These are phyloP conservation scores for Eimeria falciformis DNA, from an alignment of 169 alveolate species.

Conservation along the genomic window DNA sequence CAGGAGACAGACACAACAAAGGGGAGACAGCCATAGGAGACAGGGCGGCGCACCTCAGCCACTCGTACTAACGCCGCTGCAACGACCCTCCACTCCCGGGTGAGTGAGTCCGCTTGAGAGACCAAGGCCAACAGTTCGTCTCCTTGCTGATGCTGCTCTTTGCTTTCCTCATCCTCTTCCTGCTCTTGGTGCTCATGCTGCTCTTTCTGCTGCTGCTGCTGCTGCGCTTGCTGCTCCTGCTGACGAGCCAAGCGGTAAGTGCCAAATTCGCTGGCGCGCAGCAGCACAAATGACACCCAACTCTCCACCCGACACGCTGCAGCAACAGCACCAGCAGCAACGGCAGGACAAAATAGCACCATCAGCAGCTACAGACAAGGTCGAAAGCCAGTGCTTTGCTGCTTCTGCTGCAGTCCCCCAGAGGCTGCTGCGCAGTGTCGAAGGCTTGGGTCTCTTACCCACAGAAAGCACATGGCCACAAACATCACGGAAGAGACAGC, in stretches of 20 bases:
- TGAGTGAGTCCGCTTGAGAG: not conserved
- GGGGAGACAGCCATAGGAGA: too few species aligned
- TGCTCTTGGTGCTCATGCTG: conserved; percentile 14
- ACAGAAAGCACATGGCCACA: conserved; percentile 2
- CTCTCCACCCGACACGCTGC: conserved; percentile 10
- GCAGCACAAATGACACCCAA: conserved; percentile 22
- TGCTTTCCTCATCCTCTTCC: not conserved
- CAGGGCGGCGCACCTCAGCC: not conserved
- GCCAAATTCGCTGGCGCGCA: conserved; percentile 7
- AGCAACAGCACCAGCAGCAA: conserved; percentile 1
- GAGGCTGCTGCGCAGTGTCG: not conserved
- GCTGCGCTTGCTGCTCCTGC: conserved; percentile 5
- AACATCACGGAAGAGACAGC: not conserved
- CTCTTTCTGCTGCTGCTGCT: conserved; percentile 33
- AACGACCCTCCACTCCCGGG: not conserved
- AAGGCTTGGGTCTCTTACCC: not conserved
- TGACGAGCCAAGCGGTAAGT: not conserved
- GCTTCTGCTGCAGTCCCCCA: conserved; percentile 1
- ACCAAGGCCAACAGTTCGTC: not conserved
- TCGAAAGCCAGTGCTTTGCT: not conserved
- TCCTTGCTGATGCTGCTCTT: not conserved
- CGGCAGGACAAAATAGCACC: not conserved
- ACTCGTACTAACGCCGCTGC: not conserved
- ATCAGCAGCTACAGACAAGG: conserved; percentile 39
- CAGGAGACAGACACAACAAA: too few species aligned